phyloP scores from a whole-genome alignment of 495 filamentous ascomycete genomes.

The Penicillium crystallinum region DNA sequence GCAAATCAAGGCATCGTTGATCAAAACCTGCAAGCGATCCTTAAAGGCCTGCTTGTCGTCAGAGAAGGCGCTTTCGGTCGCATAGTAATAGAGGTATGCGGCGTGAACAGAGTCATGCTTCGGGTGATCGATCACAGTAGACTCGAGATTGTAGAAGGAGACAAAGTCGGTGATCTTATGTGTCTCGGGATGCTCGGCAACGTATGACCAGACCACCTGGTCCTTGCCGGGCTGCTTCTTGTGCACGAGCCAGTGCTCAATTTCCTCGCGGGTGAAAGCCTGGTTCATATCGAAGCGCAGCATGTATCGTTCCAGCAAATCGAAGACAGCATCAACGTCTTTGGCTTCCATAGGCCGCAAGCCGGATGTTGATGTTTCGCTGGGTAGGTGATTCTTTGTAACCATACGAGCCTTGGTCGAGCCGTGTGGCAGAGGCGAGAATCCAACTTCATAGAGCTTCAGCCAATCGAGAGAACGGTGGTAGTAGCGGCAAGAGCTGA shows the following conservation, averaged over 20 bases:
- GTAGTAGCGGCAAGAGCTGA: slow-evolving; percentile 90
- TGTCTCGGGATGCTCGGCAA: slow-evolving; percentile 70
- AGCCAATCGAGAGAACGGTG: slow-evolving; percentile 91
- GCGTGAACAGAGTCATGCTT: slow-evolving; percentile 75
- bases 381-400: slow-evolving; percentile 71
- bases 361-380: slow-evolving; percentile 61
- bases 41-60: slow-evolving; percentile 56
- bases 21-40: slow-evolving; percentile 64
- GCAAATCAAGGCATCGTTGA: slow-evolving; percentile 80
- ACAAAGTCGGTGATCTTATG: slow-evolving; percentile 93
- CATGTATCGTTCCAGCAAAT: slow-evolving; percentile 72
- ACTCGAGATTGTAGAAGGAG: slow-evolving; percentile 93
- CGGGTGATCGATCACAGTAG: slow-evolving; percentile 72
- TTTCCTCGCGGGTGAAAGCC: slow-evolving; percentile 69
- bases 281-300: slow-evolving; percentile 79
- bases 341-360: slow-evolving; percentile 75
- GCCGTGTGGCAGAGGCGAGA: slow-evolving; percentile 72
- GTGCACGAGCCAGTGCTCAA: slow-evolving; percentile 83
- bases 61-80: slow-evolving; percentile 72
- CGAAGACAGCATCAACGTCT: slow-evolving; percentile 72
- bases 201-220: slow-evolving; percentile 86
- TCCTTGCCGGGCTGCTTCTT: slow-evolving; percentile 53
- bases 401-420: slow-evolving; percentile 80
- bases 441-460: slow-evolving; percentile 90
- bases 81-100: slow-evolving; percentile 96